Base-by-base conservation (phyloP, 2,329 filamentous ascomycete species). In the Talaromyces atroroseus region DNA sequence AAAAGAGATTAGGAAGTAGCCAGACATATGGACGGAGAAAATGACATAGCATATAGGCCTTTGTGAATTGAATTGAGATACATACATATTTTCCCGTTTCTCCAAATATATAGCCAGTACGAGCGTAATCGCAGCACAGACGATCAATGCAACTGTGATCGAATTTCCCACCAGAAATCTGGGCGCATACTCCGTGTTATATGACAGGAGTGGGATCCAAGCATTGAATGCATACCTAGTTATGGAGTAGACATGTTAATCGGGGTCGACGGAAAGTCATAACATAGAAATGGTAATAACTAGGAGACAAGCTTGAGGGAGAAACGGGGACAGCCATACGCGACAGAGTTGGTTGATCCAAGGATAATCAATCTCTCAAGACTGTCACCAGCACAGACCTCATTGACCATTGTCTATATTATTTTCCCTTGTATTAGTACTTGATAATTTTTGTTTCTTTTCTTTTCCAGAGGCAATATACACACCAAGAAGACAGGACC, bases 201-300 rank as follows among this genome's bases (percentile, higher is more conserved):
- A 50, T 12, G 53, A 55, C 34, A 55, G 20, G 3, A 55, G 32
- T 21, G 53, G 47, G 8, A 55, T 55, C 53, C 47, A 55, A n/a
- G 53, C 53, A 18, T 55, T 55, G 38, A 55, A 55, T 21, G 53
- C 53, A 23, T 55, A 55, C 12, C 53, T 55, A 29, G n/a, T n/a
- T 2, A 16, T n/a, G 4, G 36, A 38, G 26, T 11, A 38, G 16
- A 38, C 14, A 38, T 14, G 34, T 38, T 38, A 38, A 38, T 38
- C 34, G 4, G 11, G 14, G 11, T 38, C 34, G 4, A n/a, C 5
- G 3, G 14, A 38, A 38, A n/a, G 10, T 38, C 34, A 38, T 38
- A 38, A 12, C 11, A 11, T 5, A 38, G 14, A 11, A 38, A 12
- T 5, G 26, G 26, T 29, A 8, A 14, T n/a, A n/a, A n/a, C n/a